Evolutionary conservation across 371 early-diverging fungal genomes (phyloP), one percentile per base, ranked within the genome.

Genomic region (Fennellomyces sp.): DNA sequence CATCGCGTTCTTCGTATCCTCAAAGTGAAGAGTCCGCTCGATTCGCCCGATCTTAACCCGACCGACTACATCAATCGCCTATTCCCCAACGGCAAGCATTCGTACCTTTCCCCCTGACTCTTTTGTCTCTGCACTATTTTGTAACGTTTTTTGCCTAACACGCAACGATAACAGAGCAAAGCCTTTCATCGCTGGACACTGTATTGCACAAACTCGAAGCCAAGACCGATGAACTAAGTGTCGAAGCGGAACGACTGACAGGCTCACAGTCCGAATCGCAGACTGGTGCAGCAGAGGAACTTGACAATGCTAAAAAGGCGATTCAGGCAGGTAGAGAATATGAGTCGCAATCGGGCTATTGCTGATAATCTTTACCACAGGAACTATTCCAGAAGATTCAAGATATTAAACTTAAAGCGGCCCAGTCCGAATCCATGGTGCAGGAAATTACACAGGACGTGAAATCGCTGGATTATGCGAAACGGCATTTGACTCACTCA

Each of bases 361-460:
- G n/a, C n/a, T n/a, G n/a, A n/a, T n/a, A 26, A 56, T 11, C 23
- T 26, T 38, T 19, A 38, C 17, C 39, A 26, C 69, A 90, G 94
- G 81, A 84, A 52, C 71, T 97, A 50, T 91, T 90, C 76, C 78
- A 83, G 19, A 80, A 87, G 31, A 91, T 97, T 25, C 87, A 88
- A 60, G 85, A 84, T 54, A 96, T 98, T 66, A 90, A 92, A 58
- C 74, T 78, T 38, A 94, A 94, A 69, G 94, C 96, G 23, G 73
- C 87, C 0, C 86, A 89, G 47, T 91, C 96, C 0, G 96, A 97
- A 61, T 76, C 85, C 4, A 91, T 89, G 86, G 97, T 97, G 0
- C 88, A 90, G 47, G 95, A 95, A 53, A 97, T 98, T 45, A 97
- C 98, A 10, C 86, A 89, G 60, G 98, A 98, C 60, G 96, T 98